Evolutionary conservation across 352 stramenopile genomes (phyloP).

Genomic region (Globisporangium yorkense): DNA sequence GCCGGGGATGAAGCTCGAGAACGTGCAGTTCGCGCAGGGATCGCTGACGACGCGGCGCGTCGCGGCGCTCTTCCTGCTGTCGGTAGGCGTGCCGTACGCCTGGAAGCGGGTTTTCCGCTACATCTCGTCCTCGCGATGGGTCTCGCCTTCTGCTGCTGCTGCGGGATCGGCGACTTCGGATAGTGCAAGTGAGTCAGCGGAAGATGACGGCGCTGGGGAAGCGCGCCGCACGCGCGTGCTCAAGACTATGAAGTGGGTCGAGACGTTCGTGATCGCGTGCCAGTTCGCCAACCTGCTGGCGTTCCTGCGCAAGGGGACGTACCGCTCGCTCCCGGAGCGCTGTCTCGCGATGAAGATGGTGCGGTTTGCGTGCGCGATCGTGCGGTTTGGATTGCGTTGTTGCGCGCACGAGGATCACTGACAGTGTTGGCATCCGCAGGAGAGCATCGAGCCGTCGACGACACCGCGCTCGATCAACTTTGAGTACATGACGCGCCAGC

Average conservation of each 20-base stretch:
- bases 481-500: conserved; percentile 83
- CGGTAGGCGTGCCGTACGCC: conserved; percentile 60
- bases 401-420: not conserved
- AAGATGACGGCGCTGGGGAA: conserved; percentile 8
- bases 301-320: conserved; percentile 68
- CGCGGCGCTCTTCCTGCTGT: conserved; percentile 56
- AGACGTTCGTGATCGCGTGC: conserved; percentile 57
- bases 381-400: not conserved
- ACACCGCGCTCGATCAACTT: conserved; percentile 73
- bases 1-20: conserved; percentile 82
- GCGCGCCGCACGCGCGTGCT: conserved; percentile 30
- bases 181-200: not conserved
- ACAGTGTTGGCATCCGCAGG: conserved; percentile 18
- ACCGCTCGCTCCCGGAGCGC: conserved; percentile 67
- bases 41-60: conserved; percentile 46
- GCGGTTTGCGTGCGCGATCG: not conserved
- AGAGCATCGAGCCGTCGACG: conserved; percentile 47
- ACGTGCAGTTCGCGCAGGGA: conserved; percentile 50
- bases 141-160: not conserved
- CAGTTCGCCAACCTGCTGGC: conserved; percentile 68
- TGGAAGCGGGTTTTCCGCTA: conserved; percentile 73
- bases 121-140: conserved; percentile 48
- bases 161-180: not conserved
- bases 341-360: conserved; percentile 70
- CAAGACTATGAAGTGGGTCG: conserved; percentile 59